Conservation (phyloP, 768 basidiomycete species). For the Podaxis sp. region DNA sequence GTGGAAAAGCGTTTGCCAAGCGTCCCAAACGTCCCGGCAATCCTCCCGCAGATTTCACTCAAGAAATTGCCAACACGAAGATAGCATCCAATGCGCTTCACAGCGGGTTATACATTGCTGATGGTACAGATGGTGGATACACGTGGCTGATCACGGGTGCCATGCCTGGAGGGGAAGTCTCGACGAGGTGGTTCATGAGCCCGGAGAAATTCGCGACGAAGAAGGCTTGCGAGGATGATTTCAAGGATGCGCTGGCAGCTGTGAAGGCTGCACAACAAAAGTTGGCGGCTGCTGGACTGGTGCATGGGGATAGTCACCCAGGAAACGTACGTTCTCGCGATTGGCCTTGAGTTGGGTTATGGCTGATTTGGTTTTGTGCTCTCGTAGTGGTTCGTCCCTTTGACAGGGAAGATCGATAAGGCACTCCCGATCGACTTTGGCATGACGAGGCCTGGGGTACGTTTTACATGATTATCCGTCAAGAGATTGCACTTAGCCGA, state of each 20-base stretch:
- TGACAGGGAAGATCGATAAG: neutral
- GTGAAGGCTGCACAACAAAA: neutral
- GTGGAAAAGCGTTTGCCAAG: neutral
- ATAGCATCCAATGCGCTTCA: neutral
- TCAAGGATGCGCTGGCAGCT: neutral
- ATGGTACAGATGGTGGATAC: neutral
- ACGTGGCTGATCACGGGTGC: conserved; percentile 6
- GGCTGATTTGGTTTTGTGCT: neutral
- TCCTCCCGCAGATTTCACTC: neutral
- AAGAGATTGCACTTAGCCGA: neutral
- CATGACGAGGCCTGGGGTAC: neutral
- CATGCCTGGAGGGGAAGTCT: conserved; percentile 3
- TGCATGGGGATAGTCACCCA: conserved; percentile 3
- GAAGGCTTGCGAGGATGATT: conserved; percentile 3
- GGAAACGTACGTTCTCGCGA: neutral
- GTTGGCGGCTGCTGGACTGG: neutral
- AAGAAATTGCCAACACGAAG: neutral
- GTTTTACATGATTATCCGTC: neutral
- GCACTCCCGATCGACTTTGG: conserved; percentile 1
- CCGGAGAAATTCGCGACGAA: neutral
- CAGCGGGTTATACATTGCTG: neutral
- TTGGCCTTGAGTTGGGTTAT: no score
- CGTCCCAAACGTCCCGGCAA: neutral
- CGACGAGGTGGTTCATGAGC: neutral
- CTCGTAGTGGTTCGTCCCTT: neutral